Conservation (phyloP, 1,139 yeast species). For the Nadsonia commutata region DNA sequence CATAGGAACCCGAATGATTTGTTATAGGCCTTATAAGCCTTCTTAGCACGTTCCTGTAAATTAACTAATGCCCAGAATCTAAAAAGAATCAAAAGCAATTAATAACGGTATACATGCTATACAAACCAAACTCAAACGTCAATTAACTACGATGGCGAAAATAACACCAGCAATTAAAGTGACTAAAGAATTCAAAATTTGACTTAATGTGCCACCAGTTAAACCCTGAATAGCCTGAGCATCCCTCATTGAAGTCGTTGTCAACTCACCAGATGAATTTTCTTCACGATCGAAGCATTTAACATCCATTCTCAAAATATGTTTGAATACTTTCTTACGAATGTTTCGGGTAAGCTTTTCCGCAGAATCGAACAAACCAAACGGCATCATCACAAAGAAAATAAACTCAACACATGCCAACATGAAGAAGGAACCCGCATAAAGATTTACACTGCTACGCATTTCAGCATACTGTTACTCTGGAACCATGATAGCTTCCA, state of each 20-base stretch:
- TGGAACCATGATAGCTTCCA: slow-evolving; percentile 24
- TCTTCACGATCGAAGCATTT: slow-evolving; percentile 64
- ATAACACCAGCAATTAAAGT: slow-evolving; percentile 58
- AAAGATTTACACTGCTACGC: slow-evolving; percentile 24
- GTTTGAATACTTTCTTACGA: slow-evolving; percentile 20
- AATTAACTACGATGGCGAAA: slow-evolving; percentile 51
- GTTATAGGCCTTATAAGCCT: slow-evolving; percentile 26
- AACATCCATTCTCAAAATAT: slow-evolving; percentile 54
- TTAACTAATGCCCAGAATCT: slow-evolving; percentile 62
- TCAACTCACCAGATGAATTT: slow-evolving; percentile 54
- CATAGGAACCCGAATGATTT: slow-evolving; percentile 23
- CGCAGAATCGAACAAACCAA: slow-evolving; percentile 12
- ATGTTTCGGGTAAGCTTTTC: slow-evolving; percentile 21
- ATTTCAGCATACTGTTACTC: slow-evolving; percentile 19
- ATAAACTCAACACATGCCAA: slow-evolving; percentile 24
- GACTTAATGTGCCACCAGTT: slow-evolving; percentile 74
- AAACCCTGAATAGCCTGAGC: slow-evolving; percentile 75
- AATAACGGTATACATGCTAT: slow-evolving; percentile 49
- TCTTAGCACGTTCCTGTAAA: slow-evolving; percentile 39
- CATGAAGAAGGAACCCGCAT: slow-evolving; percentile 27
- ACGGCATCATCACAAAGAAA: slow-evolving; percentile 19
- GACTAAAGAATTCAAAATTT: slow-evolving; percentile 62
- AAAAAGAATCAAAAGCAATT: slow-evolving; percentile 62
- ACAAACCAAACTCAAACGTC: slow-evolving; percentile 51
- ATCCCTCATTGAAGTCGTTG: slow-evolving; percentile 68